A percentile compares a stretch with the other conserved stretches of the same genome.
Evolutionary conservation across 106 monocot genomes (phyloP).

Genomic region (Narthecium ossifragum): DNA sequence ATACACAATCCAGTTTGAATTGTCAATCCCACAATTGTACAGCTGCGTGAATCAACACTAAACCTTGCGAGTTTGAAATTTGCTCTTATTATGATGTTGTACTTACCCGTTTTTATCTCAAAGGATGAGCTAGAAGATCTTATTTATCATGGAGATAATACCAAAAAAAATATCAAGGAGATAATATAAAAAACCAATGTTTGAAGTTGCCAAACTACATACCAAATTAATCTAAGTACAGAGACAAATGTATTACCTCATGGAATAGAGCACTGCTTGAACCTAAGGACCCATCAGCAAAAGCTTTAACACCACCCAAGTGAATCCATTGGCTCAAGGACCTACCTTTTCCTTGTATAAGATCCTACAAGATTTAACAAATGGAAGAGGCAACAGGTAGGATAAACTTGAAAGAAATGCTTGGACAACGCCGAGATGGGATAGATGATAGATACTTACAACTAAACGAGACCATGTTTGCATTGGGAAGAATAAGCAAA

Average conservation of each 20-base stretch:
- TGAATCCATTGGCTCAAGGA: conserved; percentile 74
- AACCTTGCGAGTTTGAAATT: too few relatives aligned
- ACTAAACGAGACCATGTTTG: conserved; percentile 64
- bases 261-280: conserved; percentile 94
- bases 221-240: too few relatives aligned
- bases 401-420: not conserved
- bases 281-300: conserved; percentile 91
- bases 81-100: too few relatives aligned
- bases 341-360: conserved; percentile 54
- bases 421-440: not conserved
- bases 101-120: too few relatives aligned
- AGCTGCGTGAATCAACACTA: too few relatives aligned
- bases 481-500: conserved; percentile 88
- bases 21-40: too few relatives aligned
- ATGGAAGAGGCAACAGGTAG: not conserved
- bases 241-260: conserved; percentile 45
- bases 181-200: too few relatives aligned
- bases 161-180: too few relatives aligned
- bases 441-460: conserved; percentile 29
- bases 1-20: too few relatives aligned
- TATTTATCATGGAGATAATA: too few relatives aligned
- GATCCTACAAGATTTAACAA: conserved; percentile 39
- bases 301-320: conserved; percentile 93
- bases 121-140: too few relatives aligned
- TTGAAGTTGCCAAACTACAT: too few relatives aligned